Conservation (phyloP, 176 grass and related monocot species). For the Puccinellia tenuiflora region DNA sequence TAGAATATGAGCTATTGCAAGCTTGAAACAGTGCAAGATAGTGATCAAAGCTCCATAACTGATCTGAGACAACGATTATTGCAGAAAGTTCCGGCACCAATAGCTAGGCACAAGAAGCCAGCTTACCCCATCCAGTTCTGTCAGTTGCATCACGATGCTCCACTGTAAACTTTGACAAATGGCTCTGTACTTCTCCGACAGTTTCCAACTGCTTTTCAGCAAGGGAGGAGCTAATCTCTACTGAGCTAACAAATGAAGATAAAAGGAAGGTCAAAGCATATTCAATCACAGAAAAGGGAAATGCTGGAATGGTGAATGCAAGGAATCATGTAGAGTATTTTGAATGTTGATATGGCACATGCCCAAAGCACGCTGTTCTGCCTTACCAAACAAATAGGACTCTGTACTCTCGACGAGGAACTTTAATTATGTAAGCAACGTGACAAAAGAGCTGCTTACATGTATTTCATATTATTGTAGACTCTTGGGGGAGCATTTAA, state of each 20-base stretch:
- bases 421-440: neutral
- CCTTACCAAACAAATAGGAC: neutral
- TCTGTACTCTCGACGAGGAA: neutral
- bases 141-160: conserved; percentile 83
- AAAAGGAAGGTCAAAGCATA: conserved; percentile 41
- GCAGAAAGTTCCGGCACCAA: neutral
- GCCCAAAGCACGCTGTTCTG: neutral
- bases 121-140: conserved; percentile 87
- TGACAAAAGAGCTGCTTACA: conserved; percentile 46
- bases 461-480: conserved; percentile 92
- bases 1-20: neutral
- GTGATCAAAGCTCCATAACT: neutral
- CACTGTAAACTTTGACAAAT: conserved; percentile 81
- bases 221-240: conserved; percentile 97
- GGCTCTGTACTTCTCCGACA: conserved; percentile 75
- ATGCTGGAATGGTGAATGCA: conserved; percentile 8
- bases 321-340: neutral
- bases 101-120: neutral
- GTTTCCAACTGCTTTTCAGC: conserved; percentile 87
- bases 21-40: neutral
- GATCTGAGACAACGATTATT: neutral
- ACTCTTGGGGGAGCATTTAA: conserved; percentile 87
- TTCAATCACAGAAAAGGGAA: conserved; percentile 7
- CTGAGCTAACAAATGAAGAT: conserved; percentile 65
- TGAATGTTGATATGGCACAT: neutral